Base-by-base conservation (phyloP, 2,329 filamentous ascomycete genomes). In the Hypoxylon sp. region DNA sequence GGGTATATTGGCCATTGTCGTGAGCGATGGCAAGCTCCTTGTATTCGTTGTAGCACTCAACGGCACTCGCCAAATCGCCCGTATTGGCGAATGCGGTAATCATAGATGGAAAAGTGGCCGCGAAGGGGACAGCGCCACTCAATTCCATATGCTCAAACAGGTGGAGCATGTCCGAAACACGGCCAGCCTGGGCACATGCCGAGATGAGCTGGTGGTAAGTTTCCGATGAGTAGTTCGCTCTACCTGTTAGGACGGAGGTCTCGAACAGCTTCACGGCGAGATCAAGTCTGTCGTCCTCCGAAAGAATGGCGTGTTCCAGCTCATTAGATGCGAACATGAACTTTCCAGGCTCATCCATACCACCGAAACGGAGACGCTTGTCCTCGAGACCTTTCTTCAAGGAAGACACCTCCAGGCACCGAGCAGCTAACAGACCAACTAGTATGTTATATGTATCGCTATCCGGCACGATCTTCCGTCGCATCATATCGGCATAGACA, bases 11-110 rank as follows among this genome's bases (percentile, higher is more conserved):
- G 63, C 94, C 94, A 41, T 86, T 88, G 78, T 98, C 92, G 77
- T 96, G 88, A 41, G 91, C 90, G 57, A 98, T 89, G n/a, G 95
- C 94, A 45, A 98, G 85, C 49, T 89, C 88, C 76, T 93, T 93
- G 85, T 98, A 98, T 80, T 97, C 93, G 71, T 97, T 95, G 82
- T 98, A 99, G 80, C 93, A 94, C 78, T 97, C 94, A 5, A 98
- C 93, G 19, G 94, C 96, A 73, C 92, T 97, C 74, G 90, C 86
- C 48, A 98, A 82, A 77, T 98, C 94, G 53, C 94, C 92, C 10
- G 87, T 87, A 45, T 88, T 87, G 67, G 93, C 93, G 77, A 97
- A 98, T 0, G 94, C 94, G n/a, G 92, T 90, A 78, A 99, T 98
- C 93, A 99, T 97, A 17, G 91, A 87, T 1, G 94, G 92, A 81